Conservation (phyloP, 2,329 filamentous ascomycete species). For the Rutstroemia sp. region DNA sequence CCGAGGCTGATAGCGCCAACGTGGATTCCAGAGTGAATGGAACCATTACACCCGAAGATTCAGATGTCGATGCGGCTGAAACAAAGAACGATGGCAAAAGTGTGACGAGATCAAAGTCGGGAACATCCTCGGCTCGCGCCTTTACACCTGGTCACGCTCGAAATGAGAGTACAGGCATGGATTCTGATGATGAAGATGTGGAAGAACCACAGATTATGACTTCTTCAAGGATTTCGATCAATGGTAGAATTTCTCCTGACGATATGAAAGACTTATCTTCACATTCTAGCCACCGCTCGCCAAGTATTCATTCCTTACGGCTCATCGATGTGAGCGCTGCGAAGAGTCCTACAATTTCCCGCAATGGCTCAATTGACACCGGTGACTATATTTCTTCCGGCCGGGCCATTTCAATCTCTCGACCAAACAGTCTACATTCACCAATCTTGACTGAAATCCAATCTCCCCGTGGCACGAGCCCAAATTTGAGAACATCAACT, state of each 20-base stretch:
- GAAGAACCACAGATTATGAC: constrained; percentile 32
- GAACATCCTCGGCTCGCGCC: too few species aligned
- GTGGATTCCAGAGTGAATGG: constrained; percentile 1
- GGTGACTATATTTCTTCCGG: constrained; percentile 14
- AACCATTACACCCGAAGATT: constrained; percentile 5
- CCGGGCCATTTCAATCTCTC: constrained; percentile 15
- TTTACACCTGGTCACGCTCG: too few species aligned
- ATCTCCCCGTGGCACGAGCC: constrained; percentile 20
- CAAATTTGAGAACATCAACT: constrained; percentile 18
- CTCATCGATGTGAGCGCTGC: constrained; percentile 27
- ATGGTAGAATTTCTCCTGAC: constrained; percentile 22
- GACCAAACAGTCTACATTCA: constrained; percentile 20
- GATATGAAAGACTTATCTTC: constrained; percentile 18
- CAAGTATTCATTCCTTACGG: constrained; percentile 28
- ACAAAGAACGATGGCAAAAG: constrained; percentile 2
- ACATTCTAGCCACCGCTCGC: constrained; percentile 23
- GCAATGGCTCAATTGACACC: constrained; percentile 17
- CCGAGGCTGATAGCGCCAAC: background rate
- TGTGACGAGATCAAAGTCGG: background rate
- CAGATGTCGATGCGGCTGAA: constrained; percentile 2
- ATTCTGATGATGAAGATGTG: constrained; percentile 23
- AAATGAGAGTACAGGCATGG: too few species aligned
- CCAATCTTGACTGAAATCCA: constrained; percentile 13
- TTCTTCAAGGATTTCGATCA: constrained; percentile 28
- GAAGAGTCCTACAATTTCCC: constrained; percentile 20